Percentiles rank a stretch among this genome's conserved stretches.
Evolutionary conservation across 768 basidiomycete genomes (phyloP).

Genomic region (Trametes meyenii): DNA sequence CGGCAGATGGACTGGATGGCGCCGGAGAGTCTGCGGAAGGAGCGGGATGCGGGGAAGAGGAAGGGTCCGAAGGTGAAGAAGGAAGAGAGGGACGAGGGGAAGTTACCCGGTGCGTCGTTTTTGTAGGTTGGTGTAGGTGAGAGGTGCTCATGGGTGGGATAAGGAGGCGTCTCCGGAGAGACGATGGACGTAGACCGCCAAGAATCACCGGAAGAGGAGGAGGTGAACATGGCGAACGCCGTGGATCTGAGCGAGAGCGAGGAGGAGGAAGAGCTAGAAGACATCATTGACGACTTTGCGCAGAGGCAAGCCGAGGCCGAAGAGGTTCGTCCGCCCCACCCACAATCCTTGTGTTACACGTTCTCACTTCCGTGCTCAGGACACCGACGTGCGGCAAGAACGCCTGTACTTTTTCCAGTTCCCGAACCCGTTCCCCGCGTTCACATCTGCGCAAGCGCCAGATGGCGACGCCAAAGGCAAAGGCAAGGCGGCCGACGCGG

Average conservation of each 20-base stretch:
- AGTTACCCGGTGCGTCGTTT: constrained; percentile 38
- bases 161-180: constrained; percentile 24
- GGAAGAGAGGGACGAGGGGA: constrained; percentile 40
- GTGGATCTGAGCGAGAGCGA: constrained; percentile 76
- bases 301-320: constrained; percentile 38
- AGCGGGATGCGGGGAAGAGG: constrained; percentile 34
- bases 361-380: constrained; percentile 38
- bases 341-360: background rate
- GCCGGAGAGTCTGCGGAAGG: constrained; percentile 66
- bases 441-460: constrained; percentile 43
- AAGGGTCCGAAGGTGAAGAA: constrained; percentile 41
- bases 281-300: constrained; percentile 73
- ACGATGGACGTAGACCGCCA: constrained; percentile 29
- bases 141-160: background rate
- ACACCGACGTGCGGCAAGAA: constrained; percentile 56
- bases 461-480: constrained; percentile 19
- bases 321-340: constrained; percentile 39
- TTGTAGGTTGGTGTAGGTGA: background rate
- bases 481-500: constrained; percentile 15
- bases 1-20: constrained; percentile 87
- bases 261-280: constrained; percentile 78
- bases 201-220: constrained; percentile 23
- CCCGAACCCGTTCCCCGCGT: constrained; percentile 81
- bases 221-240: constrained; percentile 57
- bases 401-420: constrained; percentile 90